phyloP scores from a whole-genome alignment of 2,329 filamentous ascomycete genomes.

The Penicillium sp. region DNA sequence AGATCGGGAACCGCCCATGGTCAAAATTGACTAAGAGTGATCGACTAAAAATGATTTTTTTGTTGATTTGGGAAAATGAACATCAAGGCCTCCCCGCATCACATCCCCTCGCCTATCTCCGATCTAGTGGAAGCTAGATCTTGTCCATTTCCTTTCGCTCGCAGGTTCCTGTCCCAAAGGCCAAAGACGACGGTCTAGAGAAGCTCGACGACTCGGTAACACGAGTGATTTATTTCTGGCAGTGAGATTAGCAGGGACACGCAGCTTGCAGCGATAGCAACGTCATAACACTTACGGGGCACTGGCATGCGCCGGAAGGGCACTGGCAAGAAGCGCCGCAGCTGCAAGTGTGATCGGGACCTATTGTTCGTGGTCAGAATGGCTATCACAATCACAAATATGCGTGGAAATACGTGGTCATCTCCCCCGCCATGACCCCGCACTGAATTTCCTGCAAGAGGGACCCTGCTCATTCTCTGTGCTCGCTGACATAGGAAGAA shows the following conservation, averaged over 20 bases:
- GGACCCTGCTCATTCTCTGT: not conserved
- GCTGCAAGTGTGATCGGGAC: conserved; percentile 40
- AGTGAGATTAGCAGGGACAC: conserved; percentile 5
- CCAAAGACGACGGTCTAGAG: not conserved
- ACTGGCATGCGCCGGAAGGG: conserved; percentile 42
- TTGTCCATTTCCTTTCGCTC: not conserved
- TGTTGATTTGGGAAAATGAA: conserved; percentile 2
- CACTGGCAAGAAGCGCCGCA: conserved; percentile 44
- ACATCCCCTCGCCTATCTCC: not conserved
- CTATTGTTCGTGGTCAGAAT: conserved; percentile 17
- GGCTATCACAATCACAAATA: not conserved
- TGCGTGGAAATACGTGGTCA: conserved; percentile 2
- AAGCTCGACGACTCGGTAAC: not conserved
- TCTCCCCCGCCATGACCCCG: conserved; percentile 23
- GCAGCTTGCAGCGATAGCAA: not conserved
- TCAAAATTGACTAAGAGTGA: conserved; percentile 9
- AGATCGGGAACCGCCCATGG: conserved; percentile 6
- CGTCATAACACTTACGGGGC: conserved; percentile 34
- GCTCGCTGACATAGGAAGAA: not conserved
- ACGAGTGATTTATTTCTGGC: conserved; percentile 20
- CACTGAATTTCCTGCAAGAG: not conserved
- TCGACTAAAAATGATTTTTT: conserved; percentile 4
- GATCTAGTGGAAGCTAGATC: not conserved
- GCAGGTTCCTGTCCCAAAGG: not conserved
- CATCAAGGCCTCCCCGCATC: not conserved